Evolutionary conservation across 495 filamentous ascomycete genomes (phyloP), one percentile per base, ranked within the genome.

Genomic region (Niebla homalea): DNA sequence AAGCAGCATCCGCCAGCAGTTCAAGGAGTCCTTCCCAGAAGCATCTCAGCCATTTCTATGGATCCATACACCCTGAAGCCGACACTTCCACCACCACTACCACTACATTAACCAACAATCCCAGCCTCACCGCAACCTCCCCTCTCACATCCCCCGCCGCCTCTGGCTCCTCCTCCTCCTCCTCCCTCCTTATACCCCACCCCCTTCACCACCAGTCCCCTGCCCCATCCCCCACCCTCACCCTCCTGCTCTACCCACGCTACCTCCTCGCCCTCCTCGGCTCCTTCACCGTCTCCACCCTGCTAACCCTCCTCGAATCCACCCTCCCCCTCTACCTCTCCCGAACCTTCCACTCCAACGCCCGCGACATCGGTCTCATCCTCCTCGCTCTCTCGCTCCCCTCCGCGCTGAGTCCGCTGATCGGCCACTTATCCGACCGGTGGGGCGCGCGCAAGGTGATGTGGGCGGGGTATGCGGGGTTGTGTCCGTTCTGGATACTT

Each of bases 371-470:
- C 6, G 81, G 79, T 4, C 65, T 86, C 5, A 61, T 83, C 10
- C 83, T 85, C 58, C 67, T 85, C 0, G 68, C 75, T 4, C 21
- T 83, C 22, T 70, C 78, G 43, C 51, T 82, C 14, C 78, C 79
- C 0, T 67, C 70, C 4, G 77, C 85, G 56, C 23, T 69, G 47
- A 59, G 60, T 11, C 82, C 82, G 0, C 19, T 79, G 4, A 60
- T 76, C n/a, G 81, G 82, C 12, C 19, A 25, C 18, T 21, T 56
- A 6, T 64, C 67, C 21, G 83, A 86, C 60, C 66, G 63, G n/a
- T 70, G 75, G 45, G 79, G 80, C 14, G 72, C 78, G 6, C 74
- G 75, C 16, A 77, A 72, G 70, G 64, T 71, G 2, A 67, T 73
- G 0, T 62, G 76, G 12, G 49, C 62, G 6, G 82, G 81, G 10